phyloP scores from a whole-genome alignment of 495 filamentous ascomycete genomes.

The Amphirosellinia nigrospora region DNA sequence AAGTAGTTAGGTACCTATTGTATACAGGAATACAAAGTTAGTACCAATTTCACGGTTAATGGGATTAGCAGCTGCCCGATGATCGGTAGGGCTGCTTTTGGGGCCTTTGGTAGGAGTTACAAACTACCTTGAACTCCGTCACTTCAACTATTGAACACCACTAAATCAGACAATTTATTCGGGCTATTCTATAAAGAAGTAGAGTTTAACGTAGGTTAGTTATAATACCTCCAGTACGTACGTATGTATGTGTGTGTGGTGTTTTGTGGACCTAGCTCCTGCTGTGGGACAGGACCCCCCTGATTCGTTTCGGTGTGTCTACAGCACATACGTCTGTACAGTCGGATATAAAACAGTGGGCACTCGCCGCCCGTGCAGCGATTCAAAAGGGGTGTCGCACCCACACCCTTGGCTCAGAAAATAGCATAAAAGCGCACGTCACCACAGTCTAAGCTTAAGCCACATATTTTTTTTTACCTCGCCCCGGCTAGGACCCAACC shows the following conservation, averaged over 20 bases:
- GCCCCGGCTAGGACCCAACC: neutral
- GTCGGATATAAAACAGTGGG: conserved; percentile 41
- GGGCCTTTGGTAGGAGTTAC: neutral
- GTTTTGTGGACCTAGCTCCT: too few relatives aligned
- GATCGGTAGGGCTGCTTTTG: conserved; percentile 7
- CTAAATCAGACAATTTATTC: too few relatives aligned
- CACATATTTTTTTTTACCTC: conserved; percentile 17
- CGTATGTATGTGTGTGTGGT: too few relatives aligned
- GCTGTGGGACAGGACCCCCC: conserved; percentile 12
- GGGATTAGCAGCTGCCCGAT: conserved; percentile 7
- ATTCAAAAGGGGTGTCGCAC: conserved; percentile 24
- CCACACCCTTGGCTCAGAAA: conserved; percentile 16
- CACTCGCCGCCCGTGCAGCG: conserved; percentile 30
- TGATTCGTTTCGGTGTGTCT: conserved; percentile 20
- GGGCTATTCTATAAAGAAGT: too few relatives aligned
- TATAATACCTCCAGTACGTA: too few relatives aligned
- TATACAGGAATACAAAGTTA: neutral
- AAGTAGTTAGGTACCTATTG: too few relatives aligned
- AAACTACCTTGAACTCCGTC: too few relatives aligned
- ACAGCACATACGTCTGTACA: conserved; percentile 6
- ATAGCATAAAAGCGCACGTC: conserved; percentile 25
- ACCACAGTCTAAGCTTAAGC: conserved; percentile 25
- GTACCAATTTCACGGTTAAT: neutral
- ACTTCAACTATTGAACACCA: too few relatives aligned
- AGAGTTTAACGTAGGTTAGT: too few relatives aligned